These are phyloP conservation scores for Saposhnikovia divaricata DNA, from an alignment of 129 eudicot species.

Conservation along the genomic window DNA sequence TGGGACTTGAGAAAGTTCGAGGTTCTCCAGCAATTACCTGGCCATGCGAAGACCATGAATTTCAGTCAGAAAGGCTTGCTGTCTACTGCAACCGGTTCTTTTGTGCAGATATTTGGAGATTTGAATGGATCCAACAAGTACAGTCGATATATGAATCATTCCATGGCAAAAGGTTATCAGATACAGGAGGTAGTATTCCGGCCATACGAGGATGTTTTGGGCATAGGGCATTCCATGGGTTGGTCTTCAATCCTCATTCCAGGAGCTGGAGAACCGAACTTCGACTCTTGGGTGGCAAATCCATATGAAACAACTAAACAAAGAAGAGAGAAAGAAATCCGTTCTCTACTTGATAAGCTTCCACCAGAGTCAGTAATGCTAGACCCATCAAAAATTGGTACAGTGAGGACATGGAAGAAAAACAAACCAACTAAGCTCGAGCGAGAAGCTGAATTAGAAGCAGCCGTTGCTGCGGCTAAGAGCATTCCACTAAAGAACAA, in stretches of 20 bases:
- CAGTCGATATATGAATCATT: constrained; percentile 63
- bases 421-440: constrained; percentile 48
- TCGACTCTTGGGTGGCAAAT: constrained; percentile 92
- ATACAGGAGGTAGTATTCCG: constrained; percentile 42
- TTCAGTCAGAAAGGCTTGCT: constrained; percentile 87
- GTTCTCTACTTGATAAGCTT: constrained; percentile 69
- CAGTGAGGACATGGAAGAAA: constrained; percentile 45
- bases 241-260: constrained; percentile 76
- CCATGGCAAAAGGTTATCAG: constrained; percentile 80
- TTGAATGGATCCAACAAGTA: constrained; percentile 38
- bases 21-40: constrained; percentile 51
- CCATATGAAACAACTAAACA: constrained; percentile 79
- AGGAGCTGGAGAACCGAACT: constrained; percentile 91
- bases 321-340: constrained; percentile 80
- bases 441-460: constrained; percentile 59
- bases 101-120: constrained; percentile 44
- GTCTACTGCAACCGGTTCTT: constrained; percentile 56
- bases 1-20: constrained; percentile 84
- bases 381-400: constrained; percentile 81
- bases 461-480: constrained; percentile 66
- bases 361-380: constrained; percentile 91
- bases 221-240: constrained; percentile 79
- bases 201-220: constrained; percentile 81
- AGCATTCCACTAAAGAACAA: constrained; percentile 45
- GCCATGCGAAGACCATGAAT: constrained; percentile 46